Percentiles rank a stretch among this genome's conserved stretches.
These are phyloP conservation scores for Iberis pinnata DNA, from an alignment of 345 rosid genomes.

Conservation along the genomic window DNA sequence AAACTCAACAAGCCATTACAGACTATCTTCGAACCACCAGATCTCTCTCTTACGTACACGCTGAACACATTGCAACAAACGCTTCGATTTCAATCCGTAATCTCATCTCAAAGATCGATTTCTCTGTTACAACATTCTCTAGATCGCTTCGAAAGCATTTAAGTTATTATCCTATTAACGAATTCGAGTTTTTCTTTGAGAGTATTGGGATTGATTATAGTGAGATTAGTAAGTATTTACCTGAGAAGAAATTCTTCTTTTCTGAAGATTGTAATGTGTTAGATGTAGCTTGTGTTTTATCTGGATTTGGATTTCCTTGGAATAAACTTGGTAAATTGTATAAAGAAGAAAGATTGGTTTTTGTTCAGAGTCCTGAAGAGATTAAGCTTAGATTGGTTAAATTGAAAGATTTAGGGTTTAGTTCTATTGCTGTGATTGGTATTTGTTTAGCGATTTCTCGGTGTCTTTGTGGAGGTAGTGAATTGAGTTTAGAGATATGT, in stretches of 20 bases:
- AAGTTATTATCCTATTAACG: constrained; percentile 64
- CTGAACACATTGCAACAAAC: constrained; percentile 52
- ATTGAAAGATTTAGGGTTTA: constrained; percentile 41
- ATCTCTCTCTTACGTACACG: constrained; percentile 45
- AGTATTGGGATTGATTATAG: constrained; percentile 57
- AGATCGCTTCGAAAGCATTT: constrained; percentile 38
- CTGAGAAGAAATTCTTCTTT: constrained; percentile 50
- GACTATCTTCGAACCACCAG: constrained; percentile 53
- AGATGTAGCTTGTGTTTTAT: constrained; percentile 43
- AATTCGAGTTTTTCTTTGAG: constrained; percentile 70
- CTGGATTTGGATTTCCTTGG: constrained; percentile 69
- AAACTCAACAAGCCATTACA: constrained; percentile 49
- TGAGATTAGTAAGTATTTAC: constrained; percentile 39
- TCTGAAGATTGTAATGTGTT: constrained; percentile 43
- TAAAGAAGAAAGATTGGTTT: constrained; percentile 46
- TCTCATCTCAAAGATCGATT: constrained; percentile 39
- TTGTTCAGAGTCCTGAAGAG: constrained; percentile 33
- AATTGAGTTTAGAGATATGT: constrained; percentile 28
- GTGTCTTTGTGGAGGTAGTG: constrained; percentile 30
- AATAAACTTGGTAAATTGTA: constrained; percentile 49
- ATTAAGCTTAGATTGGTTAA: constrained; percentile 30
- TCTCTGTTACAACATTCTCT: constrained; percentile 33
- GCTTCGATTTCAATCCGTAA: constrained; percentile 40
- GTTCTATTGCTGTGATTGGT: constrained; percentile 35
- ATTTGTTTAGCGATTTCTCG: constrained; percentile 57